Base-by-base conservation (phyloP, 1,284 basidiomycete species). In the Ganoderma boninense region DNA sequence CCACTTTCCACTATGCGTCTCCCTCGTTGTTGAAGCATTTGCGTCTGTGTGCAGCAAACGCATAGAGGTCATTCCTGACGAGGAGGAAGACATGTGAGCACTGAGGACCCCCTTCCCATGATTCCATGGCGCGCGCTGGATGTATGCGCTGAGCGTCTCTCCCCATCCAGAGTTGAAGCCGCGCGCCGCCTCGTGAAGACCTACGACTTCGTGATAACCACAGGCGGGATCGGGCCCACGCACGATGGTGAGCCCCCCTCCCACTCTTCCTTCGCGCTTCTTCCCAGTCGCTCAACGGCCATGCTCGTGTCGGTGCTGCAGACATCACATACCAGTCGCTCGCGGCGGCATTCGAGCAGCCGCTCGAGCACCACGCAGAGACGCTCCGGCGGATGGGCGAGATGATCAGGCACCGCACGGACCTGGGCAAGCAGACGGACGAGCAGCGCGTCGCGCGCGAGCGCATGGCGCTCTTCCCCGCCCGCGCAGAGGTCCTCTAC, bases 301-400 rank as follows among this genome's bases (percentile, higher is more conserved):
- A n/a, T n/a, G n/a, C n/a, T n/a, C n/a, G n/a, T n/a, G n/a, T n/a
- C n/a, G n/a, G n/a, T 38, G 10, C 10, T 11, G n/a, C 8, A 92
- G 95, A 97, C 77, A 97, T 97, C 77, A 97, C 96, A 1, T 98
- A 98, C 78, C 86, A 89, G 10, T 93, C 93, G 0, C 90, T 98
- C 29, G 96, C 93, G 1, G 93, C 91, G 77, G 94, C 97, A 0
- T 99, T 98, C 84, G 78, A 87, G 67, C 91, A 94, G 68, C 84
- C 87, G 0, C 89, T 98, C 32, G 84, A 82, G 49, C 91, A 97
- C 77, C 90, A 98, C 81, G 77, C 87, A 1, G 96, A 98, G 78
- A 97, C 95, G 0, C 85, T 97, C 11, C 78, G 83, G 13, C 88
- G 97, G 3, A 96, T 99, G 93, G 82, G 80, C 52, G 89, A 88